phyloP scores from a whole-genome alignment of 2,329 filamentous ascomycete genomes.

The Diplodia corticola region DNA sequence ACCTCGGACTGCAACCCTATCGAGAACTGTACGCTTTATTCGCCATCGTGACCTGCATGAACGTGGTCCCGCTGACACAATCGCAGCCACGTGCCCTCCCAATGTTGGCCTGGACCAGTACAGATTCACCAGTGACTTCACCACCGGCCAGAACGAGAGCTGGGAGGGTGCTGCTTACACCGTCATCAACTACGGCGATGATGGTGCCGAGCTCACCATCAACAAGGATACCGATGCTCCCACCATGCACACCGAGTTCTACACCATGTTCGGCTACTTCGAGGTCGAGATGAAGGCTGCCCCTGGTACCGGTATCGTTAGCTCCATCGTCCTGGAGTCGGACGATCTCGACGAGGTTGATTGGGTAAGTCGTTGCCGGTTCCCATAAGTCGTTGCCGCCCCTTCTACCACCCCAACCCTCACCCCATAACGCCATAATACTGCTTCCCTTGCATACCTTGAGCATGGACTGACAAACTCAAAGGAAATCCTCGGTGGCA shows the following conservation, averaged over 20 bases:
- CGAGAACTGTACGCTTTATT: constrained; percentile 56
- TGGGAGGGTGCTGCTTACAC: constrained; percentile 66
- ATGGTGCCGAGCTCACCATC: constrained; percentile 70
- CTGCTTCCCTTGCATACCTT: too few relatives aligned
- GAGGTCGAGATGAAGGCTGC: constrained; percentile 28
- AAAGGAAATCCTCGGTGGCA: constrained; percentile 50
- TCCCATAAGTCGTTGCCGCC: neutral
- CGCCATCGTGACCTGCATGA: neutral
- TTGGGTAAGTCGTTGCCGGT: constrained; percentile 21
- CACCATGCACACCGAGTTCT: constrained; percentile 28
- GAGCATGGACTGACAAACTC: neutral
- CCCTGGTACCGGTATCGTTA: constrained; percentile 25
- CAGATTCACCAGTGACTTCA: constrained; percentile 46
- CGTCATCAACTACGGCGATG: constrained; percentile 56
- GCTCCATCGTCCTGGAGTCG: constrained; percentile 24
- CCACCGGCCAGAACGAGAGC: constrained; percentile 48
- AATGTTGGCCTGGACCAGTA: constrained; percentile 49
- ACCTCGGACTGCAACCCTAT: constrained; percentile 72
- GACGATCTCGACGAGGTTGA: constrained; percentile 28
- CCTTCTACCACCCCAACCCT: neutral
- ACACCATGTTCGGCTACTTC: constrained; percentile 27
- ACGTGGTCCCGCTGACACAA: neutral
- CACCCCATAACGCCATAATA: neutral
- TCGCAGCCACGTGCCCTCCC: constrained; percentile 43
- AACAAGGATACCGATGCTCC: constrained; percentile 68